Evolutionary conservation across 805 yeast genomes (phyloP).

Genomic region (Helenozyma rhizophorensis): DNA sequence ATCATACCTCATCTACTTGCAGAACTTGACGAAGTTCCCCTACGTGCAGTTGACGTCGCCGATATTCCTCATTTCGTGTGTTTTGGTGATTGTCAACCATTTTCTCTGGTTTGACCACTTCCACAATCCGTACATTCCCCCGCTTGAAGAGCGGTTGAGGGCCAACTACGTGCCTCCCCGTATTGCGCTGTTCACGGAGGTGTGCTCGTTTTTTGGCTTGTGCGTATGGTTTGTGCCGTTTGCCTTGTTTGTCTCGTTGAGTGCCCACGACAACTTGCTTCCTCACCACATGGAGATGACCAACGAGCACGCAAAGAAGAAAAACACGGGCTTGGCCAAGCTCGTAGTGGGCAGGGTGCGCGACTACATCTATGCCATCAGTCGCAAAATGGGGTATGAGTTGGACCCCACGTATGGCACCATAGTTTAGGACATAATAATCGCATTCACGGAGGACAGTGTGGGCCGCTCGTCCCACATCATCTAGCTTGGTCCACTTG

Average conservation of each 20-base stretch:
- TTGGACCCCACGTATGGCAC: conserved; percentile 54
- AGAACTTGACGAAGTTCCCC: conserved; percentile 79
- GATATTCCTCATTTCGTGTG: conserved; percentile 64
- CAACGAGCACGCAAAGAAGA: conserved; percentile 26
- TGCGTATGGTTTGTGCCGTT: conserved; percentile 94
- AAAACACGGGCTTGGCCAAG: conserved; percentile 57
- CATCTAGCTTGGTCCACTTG: not conserved
- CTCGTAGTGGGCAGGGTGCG: conserved; percentile 53
- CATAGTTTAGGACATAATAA: conserved; percentile 30
- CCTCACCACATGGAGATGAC: conserved; percentile 48
- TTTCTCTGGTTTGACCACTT: conserved; percentile 87
- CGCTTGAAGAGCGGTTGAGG: conserved; percentile 54
- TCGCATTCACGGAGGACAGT: not conserved
- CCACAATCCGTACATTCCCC: conserved; percentile 66
- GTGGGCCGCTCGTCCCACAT: not conserved
- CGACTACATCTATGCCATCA: conserved; percentile 40
- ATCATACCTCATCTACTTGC: conserved; percentile 69
- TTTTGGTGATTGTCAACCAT: conserved; percentile 74
- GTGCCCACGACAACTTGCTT: conserved; percentile 85
- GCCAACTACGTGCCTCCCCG: conserved; percentile 59
- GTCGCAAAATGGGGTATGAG: conserved; percentile 62
- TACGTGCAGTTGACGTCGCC: conserved; percentile 72
- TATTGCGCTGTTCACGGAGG: conserved; percentile 80
- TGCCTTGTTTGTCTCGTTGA: conserved; percentile 82
- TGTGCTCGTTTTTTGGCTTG: conserved; percentile 92